Evolutionary conservation across 2,329 filamentous ascomycete species (phyloP).

Genomic region (Aspergillus unguis): DNA sequence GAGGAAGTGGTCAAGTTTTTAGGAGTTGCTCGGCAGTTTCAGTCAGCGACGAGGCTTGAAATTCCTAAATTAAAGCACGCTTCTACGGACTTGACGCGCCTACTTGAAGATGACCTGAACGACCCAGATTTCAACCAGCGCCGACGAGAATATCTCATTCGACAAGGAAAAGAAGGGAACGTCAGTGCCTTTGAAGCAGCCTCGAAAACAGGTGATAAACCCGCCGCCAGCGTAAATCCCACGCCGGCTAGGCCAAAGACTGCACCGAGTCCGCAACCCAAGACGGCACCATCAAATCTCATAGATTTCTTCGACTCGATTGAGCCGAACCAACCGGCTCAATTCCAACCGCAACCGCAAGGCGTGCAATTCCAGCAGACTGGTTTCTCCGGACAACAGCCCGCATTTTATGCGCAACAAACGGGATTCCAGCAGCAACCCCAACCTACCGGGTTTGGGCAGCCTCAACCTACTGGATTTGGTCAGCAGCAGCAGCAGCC

Average conservation of each 20-base stretch:
- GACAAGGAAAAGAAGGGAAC: conserved; percentile 65
- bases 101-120: conserved; percentile 89
- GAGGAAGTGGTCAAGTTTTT: conserved; percentile 90
- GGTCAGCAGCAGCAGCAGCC: conserved; percentile 31
- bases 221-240: conserved; percentile 29
- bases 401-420: conserved; percentile 25
- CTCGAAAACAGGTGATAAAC: conserved; percentile 17
- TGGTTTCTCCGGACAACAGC: conserved; percentile 26
- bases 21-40: conserved; percentile 79
- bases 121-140: conserved; percentile 96
- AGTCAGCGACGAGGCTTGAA: conserved; percentile 86
- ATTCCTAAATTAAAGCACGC: conserved; percentile 97
- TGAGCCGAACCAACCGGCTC: conserved; percentile 77
- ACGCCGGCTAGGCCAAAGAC: conserved; percentile 26
- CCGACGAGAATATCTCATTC: conserved; percentile 83
- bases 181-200: conserved; percentile 29
- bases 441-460: conserved; percentile 26
- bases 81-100: conserved; percentile 81
- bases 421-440: conserved; percentile 37
- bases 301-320: conserved; percentile 96
- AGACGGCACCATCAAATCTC: conserved; percentile 60
- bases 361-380: conserved; percentile 42
- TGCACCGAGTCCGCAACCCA: conserved; percentile 30
- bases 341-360: conserved; percentile 43
- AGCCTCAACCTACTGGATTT: conserved; percentile 20